A percentile compares a stretch with the other conserved stretches of the same genome.
phyloP scores from a whole-genome alignment of 805 yeast species.

The Spathaspora arborariae region DNA sequence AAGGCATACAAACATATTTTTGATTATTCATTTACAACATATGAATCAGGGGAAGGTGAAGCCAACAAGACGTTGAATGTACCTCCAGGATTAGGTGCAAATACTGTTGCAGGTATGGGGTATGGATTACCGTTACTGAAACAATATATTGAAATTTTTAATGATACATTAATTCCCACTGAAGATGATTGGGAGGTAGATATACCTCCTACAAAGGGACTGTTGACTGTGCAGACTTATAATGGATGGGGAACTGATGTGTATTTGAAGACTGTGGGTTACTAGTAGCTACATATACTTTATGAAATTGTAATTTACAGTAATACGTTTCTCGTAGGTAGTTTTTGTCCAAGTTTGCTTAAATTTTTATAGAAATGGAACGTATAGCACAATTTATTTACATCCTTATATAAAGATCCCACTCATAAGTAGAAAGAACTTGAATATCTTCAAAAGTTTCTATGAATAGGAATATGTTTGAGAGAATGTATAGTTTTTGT shows the following conservation, averaged over 20 bases:
- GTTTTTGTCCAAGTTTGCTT: no score
- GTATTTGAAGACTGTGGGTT: conserved; percentile 37
- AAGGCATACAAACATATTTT: conserved; percentile 63
- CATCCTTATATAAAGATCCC: no score
- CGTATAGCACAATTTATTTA: no score
- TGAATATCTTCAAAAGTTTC: no score
- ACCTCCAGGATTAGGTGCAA: conserved; percentile 69
- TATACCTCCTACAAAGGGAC: conserved; percentile 26
- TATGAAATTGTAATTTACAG: no score
- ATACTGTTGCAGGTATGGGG: conserved; percentile 89
- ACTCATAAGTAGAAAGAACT: no score
- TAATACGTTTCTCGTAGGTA: no score
- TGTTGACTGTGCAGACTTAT: conserved; percentile 39
- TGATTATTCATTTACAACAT: conserved; percentile 84
- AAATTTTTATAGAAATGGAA: no score
- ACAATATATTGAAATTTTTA: conserved; percentile 39
- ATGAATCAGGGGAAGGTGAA: conserved; percentile 55
- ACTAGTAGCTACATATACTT: conserved; percentile 4
- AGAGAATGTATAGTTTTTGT: no score
- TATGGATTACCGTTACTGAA: conserved; percentile 86
- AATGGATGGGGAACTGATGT: conserved; percentile 46
- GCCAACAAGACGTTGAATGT: conserved; percentile 59
- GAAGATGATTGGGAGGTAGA: conserved; percentile 8
- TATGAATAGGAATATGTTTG: no score
- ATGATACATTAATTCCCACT: conserved; percentile 21